These are phyloP conservation scores for Curvularia hawaiiensis DNA, from an alignment of 2,329 filamentous ascomycete genomes.

Conservation along the genomic window DNA sequence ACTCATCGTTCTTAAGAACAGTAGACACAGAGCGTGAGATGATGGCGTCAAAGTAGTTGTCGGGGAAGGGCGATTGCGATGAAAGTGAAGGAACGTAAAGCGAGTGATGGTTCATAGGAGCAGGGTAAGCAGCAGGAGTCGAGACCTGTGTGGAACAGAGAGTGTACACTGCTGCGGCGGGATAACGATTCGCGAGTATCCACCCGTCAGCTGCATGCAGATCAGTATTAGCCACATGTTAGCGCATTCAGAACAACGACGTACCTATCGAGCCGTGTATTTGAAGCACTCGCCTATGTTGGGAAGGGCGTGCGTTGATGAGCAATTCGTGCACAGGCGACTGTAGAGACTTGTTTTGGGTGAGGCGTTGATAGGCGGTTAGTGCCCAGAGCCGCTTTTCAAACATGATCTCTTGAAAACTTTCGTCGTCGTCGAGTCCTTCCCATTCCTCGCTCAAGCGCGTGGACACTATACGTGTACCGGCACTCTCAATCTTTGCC, in stretches of 20 bases:
- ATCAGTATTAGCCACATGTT: conserved; percentile 6
- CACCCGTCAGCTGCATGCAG: conserved; percentile 30
- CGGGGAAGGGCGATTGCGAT: conserved; percentile 31
- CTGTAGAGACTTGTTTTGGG: conserved; percentile 35
- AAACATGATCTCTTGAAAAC: conserved; percentile 32
- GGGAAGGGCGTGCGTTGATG: conserved; percentile 24
- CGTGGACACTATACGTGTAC: conserved; percentile 32
- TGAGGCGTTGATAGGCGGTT: conserved; percentile 34
- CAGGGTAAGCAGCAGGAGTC: conserved; percentile 29
- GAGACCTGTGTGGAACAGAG: conserved; percentile 29
- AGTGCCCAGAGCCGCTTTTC: conserved; percentile 38
- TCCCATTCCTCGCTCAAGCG: conserved; percentile 37
- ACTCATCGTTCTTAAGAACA: conserved; percentile 33
- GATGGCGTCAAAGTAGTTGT: conserved; percentile 34
- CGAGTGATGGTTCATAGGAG: conserved; percentile 36
- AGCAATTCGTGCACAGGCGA: conserved; percentile 34
- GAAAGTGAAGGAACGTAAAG: conserved; percentile 31
- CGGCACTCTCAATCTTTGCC: conserved; percentile 34
- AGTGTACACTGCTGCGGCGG: conserved; percentile 31
- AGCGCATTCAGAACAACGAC: not conserved
- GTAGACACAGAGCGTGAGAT: conserved; percentile 33
- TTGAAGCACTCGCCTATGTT: conserved; percentile 32
- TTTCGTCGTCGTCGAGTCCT: conserved; percentile 34
- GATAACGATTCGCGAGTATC: conserved; percentile 35
- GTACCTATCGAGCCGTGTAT: conserved; percentile 33